These are phyloP conservation scores for Aspergillus phoenicis DNA, from an alignment of 2,329 filamentous ascomycete genomes.

Conservation along the genomic window DNA sequence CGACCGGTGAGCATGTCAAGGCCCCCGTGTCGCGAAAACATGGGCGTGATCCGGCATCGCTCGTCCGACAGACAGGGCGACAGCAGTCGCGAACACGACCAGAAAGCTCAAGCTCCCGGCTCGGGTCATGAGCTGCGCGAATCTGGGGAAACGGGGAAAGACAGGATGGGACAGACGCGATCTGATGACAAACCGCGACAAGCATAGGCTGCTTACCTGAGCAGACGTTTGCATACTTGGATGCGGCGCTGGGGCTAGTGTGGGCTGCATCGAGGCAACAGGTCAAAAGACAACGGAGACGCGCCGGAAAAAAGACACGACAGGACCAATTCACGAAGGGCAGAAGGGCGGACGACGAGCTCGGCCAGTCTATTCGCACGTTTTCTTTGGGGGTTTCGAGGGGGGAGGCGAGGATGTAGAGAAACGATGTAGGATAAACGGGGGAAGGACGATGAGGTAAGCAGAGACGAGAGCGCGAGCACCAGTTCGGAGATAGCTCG, in stretches of 20 bases:
- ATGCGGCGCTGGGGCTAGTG: conserved; percentile 53
- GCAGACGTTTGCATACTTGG: conserved; percentile 52
- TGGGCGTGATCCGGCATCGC: conserved; percentile 12
- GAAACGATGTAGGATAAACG: conserved; percentile 22
- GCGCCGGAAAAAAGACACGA: conserved; percentile 18
- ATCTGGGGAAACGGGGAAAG: conserved; percentile 14
- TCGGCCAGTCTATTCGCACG: conserved; percentile 12
- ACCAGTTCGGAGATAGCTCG: conserved; percentile 17
- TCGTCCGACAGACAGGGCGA: not conserved
- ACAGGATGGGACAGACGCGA: conserved; percentile 21
- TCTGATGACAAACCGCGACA: conserved; percentile 43
- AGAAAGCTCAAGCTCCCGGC: not conserved
- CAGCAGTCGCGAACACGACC: conserved; percentile 3
- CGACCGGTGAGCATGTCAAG: conserved; percentile 14
- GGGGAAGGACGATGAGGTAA: conserved; percentile 40
- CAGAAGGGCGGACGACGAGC: conserved; percentile 2
- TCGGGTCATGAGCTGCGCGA: not conserved
- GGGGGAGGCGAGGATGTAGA: conserved; percentile 18
- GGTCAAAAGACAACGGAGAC: conserved; percentile 20
- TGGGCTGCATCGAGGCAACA: conserved; percentile 45
- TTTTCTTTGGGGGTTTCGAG: conserved; percentile 9
- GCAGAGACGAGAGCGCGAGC: conserved; percentile 24
- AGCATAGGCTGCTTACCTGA: conserved; percentile 55
- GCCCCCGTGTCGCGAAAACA: not conserved
- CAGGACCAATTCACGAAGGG: conserved; percentile 21